Base-by-base conservation (phyloP, 345 rosid genomes). In the Gossypium bickii region DNA sequence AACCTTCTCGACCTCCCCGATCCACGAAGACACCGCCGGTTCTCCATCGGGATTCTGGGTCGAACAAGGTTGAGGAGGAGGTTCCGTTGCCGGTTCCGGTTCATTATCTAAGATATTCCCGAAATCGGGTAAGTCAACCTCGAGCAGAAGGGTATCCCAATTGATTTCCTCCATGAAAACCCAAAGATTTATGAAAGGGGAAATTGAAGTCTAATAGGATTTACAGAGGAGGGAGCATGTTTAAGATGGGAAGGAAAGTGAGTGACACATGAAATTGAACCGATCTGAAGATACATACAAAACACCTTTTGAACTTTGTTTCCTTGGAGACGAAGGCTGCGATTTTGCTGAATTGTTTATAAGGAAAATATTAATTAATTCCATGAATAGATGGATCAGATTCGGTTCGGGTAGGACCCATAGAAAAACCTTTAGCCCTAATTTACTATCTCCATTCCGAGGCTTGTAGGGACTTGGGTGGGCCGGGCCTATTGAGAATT, bases 1-100 rank as follows among this genome's bases (percentile, higher is more conserved):
- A 20, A 81, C 20, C 68, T 41, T 72, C 78, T 86, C 87, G 41
- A 88, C 71, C 76, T 82, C 83, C 34, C 75, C 81, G 38, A 84
- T 83, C 87, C 86, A 80, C 25, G 80, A 76, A 12, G 87, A 77
- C 15, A 76, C 34, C 9, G 76, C 25, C 3, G 77, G 67, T 66
- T 66, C 78, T 8, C 15, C 20, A 48, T 67, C 20, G 12, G n/a
- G 20, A 1, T 79, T 70, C 4, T 71, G 59, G 16, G 73, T 76
- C 3, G 66, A 34, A 15, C 53, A 63, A 41, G 29, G 12, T 4
- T 55, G 48, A 34, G 45, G 45, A 12, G 20, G 10, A 7, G 27
- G 1, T 44, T 10, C 3, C 2, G 25, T n/a, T 65, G 20, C 47
- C 20, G 2, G 13, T 25, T 34, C 45, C 3, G 67, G 18, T 11